These are phyloP conservation scores for Coprinellus aureogranulatus DNA, from an alignment of 768 basidiomycete genomes.

Conservation along the genomic window DNA sequence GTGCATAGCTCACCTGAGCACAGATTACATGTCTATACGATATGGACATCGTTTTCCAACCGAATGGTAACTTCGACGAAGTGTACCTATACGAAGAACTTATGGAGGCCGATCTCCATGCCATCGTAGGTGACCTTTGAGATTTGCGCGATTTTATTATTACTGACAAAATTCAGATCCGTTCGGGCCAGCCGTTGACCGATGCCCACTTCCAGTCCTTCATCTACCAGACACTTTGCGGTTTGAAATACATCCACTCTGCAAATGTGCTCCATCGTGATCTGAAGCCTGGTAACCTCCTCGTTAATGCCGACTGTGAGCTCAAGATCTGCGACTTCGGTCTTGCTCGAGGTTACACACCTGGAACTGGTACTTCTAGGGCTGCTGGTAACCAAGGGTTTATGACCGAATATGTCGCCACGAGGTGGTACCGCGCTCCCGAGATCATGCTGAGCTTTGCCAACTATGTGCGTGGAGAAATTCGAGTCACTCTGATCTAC, in stretches of 20 bases:
- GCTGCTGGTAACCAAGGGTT: conserved; percentile 85
- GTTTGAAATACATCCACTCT: conserved; percentile 96
- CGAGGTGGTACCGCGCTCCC: conserved; percentile 96
- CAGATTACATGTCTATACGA: conserved; percentile 97
- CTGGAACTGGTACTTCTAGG: conserved; percentile 71
- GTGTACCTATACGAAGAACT: conserved; percentile 97
- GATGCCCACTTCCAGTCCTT: conserved; percentile 95
- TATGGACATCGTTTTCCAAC: conserved; percentile 95
- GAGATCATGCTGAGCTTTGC: conserved; percentile 99
- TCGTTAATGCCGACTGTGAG: conserved; percentile 98
- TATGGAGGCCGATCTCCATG: conserved; percentile 99
- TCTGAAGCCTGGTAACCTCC: conserved; percentile 90
- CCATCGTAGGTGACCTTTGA: conserved; percentile 64
- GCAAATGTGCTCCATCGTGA: conserved; percentile 97
- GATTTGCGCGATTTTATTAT: not conserved
- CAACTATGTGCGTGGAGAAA: conserved; percentile 86
- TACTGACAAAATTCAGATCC: conserved; percentile 47
- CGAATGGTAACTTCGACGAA: conserved; percentile 90
- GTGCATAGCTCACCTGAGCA: conserved; percentile 15
- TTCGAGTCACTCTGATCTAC: too few relatives aligned
- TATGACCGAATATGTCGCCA: conserved; percentile 99
- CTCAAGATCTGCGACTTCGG: conserved; percentile 99
- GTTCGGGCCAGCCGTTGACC: conserved; percentile 83
- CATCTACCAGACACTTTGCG: conserved; percentile 97
- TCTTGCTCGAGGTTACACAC: conserved; percentile 89